Base-by-base conservation (phyloP, 352 stramenopile genomes). In the Stephanocyclus meneghinianus region DNA sequence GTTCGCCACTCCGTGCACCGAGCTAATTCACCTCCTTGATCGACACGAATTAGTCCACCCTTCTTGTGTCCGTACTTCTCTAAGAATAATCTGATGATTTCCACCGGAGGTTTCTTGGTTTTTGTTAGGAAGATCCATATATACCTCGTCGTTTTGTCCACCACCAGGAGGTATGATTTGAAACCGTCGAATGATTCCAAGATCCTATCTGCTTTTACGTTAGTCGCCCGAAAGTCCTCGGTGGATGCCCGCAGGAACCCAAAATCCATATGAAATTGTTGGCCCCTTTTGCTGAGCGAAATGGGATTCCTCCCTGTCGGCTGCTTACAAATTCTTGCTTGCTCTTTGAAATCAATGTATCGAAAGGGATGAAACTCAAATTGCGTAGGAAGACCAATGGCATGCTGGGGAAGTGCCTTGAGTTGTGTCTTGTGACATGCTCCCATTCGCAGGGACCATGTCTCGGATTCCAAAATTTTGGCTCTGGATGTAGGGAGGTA, bases 251-350 rank as follows among this genome's bases (percentile, higher is more conserved):
- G 1, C 13, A 53, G 11, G 45, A 53, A 53, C 13, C 45, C 45
- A 53, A 53, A 53, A 21, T 53, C 45, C 66, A 77, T 71, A 40
- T 55, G 70, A 47, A 77, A 77, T n/a, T 29, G 5, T 21, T 18
- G 6, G 15, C 42, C 66, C 2, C 51, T 16, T 16, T n/a, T 4
- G n/a, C 30, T 15, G 1, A 55, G 21, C 10, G 29, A 40, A 15
- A 40, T 11, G 2, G 51, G n/a, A 16, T 32, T 26, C 16, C 53
- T 16, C 7, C 40, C 35, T 1, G 64, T 47, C n/a, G 29, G n/a
- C 32, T 72, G 26, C 32, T 72, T 72, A 9, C 32, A 48, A 9
- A 72, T 63, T 21, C 16, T 4, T 13, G 64, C 64, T 40, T 72
- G 48, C 21, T 72, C 64, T 26, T 72, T 62, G 55, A 45, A 35